A percentile compares a stretch with the other conserved stretches of the same genome.
phyloP scores from a whole-genome alignment of 345 rosid genomes.

The Arabidopsis suecica region DNA sequence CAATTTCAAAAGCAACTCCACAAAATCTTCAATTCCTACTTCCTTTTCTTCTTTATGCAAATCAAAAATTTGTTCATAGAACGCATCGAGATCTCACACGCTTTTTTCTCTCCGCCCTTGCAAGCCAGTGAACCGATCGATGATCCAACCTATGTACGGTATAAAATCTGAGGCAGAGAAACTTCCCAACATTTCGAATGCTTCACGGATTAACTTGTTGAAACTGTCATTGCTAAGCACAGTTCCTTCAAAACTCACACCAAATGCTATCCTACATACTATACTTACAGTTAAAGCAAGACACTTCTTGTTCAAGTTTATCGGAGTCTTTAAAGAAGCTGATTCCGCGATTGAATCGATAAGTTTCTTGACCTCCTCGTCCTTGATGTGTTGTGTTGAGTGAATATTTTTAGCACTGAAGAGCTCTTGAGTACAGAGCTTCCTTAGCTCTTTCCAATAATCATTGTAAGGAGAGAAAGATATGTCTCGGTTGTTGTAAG shows the following conservation, averaged over 20 bases:
- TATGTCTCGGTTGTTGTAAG: constrained; percentile 50
- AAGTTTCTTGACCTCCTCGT: constrained; percentile 47
- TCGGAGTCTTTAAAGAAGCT: not conserved
- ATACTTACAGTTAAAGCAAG: constrained; percentile 33
- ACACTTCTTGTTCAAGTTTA: constrained; percentile 38
- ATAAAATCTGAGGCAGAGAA: constrained; percentile 50
- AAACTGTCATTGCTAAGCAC: constrained; percentile 36
- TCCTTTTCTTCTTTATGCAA: constrained; percentile 47
- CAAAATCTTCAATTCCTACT: constrained; percentile 42
- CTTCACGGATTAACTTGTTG: constrained; percentile 42
- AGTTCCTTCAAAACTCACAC: constrained; percentile 45
- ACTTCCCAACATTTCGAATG: constrained; percentile 39
- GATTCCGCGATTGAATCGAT: constrained; percentile 37
- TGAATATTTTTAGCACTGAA: constrained; percentile 43
- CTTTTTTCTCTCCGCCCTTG: constrained; percentile 32
- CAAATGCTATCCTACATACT: constrained; percentile 49
- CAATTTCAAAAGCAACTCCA: constrained; percentile 22
- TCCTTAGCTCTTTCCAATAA: constrained; percentile 53
- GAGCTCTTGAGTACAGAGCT: constrained; percentile 45
- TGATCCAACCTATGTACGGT: constrained; percentile 47
- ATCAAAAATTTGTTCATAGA: constrained; percentile 48
- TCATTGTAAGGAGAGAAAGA: constrained; percentile 48
- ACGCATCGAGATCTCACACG: constrained; percentile 42
- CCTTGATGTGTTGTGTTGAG: constrained; percentile 43
- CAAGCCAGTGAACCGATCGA: constrained; percentile 49